phyloP scores from a whole-genome alignment of 2,329 filamentous ascomycete species.

The Paecilomyces fulvus region DNA sequence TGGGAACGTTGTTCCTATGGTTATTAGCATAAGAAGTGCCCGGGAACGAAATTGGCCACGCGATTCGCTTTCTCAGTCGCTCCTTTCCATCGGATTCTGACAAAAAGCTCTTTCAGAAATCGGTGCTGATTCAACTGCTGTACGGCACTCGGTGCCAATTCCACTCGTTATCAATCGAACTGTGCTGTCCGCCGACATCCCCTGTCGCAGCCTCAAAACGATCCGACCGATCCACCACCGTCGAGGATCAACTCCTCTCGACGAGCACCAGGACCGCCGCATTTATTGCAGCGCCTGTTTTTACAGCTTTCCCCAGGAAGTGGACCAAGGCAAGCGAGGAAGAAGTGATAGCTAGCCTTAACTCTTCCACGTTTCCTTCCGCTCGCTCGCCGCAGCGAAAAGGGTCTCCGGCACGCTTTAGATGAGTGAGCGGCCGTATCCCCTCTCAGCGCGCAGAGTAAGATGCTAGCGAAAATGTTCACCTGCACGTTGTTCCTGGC shows the following conservation, averaged over 20 bases:
- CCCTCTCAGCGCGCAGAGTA: conserved; percentile 1
- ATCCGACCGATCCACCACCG: neutral
- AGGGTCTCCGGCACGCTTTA: neutral
- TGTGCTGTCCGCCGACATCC: neutral
- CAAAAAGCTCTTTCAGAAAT: neutral
- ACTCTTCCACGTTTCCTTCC: neutral
- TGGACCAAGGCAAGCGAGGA: neutral
- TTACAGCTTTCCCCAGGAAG: neutral
- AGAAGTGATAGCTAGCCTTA: neutral
- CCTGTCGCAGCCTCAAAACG: neutral
- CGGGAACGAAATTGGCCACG: neutral
- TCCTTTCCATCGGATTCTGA: neutral
- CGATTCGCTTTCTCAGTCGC: neutral
- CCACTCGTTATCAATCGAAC: conserved; percentile 17
- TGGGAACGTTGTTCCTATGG: neutral
- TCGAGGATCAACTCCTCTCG: neutral
- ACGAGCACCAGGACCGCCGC: neutral
- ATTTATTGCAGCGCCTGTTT: neutral
- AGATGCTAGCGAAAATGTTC: conserved; percentile 13
- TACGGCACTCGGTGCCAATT: conserved; percentile 19
- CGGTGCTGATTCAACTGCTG: neutral
- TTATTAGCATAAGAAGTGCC: neutral
- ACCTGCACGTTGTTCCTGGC: conserved; percentile 20
- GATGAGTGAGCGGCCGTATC: neutral
- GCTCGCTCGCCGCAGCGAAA: neutral